Conservation (phyloP, 73 alveolate genomes). For the Uronychia binucleata region DNA sequence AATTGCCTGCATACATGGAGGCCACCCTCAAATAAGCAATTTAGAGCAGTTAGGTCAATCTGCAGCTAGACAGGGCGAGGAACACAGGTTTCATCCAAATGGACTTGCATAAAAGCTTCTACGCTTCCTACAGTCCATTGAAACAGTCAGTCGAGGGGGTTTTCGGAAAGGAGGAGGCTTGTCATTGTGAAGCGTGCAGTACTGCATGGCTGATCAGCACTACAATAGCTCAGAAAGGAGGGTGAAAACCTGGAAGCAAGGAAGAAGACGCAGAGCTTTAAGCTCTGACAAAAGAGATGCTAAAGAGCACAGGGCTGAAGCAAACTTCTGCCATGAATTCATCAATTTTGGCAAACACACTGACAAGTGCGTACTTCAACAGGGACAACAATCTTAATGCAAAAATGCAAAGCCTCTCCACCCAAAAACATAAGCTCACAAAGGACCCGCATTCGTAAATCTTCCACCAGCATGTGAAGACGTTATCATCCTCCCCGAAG, state of each 20-base stretch:
- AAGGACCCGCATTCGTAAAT: too few relatives aligned
- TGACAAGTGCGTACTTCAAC: not conserved
- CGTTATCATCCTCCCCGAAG: not conserved
- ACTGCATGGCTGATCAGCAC: not conserved
- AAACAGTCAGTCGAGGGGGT: not conserved
- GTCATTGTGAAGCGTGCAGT: not conserved
- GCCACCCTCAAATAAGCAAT: too few relatives aligned
- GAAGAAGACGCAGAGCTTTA: not conserved
- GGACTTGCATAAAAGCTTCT: not conserved
- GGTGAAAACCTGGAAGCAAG: not conserved
- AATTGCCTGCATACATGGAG: too few relatives aligned
- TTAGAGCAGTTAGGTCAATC: not conserved
- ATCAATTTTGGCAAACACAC: not conserved
- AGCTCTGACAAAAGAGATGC: not conserved
- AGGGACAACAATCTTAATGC: not conserved
- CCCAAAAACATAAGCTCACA: too few relatives aligned
- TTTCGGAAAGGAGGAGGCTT: not conserved
- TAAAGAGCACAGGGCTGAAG: not conserved
- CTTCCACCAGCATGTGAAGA: not conserved
- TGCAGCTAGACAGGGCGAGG: not conserved
- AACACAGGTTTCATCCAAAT: not conserved
- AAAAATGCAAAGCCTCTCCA: not conserved
- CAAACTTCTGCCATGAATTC: not conserved
- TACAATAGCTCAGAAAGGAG: not conserved
- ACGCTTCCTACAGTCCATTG: not conserved